Percentiles rank a stretch among this genome's conserved stretches.
These are phyloP conservation scores for Phyllostachys edulis DNA, from an alignment of 176 grass and related monocot species.

Conservation along the genomic window DNA sequence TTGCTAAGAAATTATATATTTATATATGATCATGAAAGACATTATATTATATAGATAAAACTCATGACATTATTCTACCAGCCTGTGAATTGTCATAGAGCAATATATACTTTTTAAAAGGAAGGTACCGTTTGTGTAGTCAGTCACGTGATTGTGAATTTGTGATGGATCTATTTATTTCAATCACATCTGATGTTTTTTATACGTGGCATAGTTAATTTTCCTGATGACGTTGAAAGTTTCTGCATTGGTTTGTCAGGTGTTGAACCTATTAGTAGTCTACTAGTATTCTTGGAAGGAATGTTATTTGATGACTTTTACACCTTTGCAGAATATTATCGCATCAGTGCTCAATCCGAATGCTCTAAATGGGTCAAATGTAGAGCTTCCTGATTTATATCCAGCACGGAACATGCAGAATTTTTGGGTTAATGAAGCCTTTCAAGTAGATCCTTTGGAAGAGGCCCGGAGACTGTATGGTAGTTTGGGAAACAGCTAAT, in stretches of 20 bases:
- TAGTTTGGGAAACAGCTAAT: slow-evolving; percentile 42
- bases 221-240: background rate
- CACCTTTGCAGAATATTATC: slow-evolving; percentile 58
- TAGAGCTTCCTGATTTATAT: slow-evolving; percentile 37
- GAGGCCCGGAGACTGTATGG: slow-evolving; percentile 54
- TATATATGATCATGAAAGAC: background rate
- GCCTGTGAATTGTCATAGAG: background rate
- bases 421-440: slow-evolving; percentile 66
- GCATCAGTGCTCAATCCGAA: slow-evolving; percentile 44
- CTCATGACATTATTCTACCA: background rate
- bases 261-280: background rate
- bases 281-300: background rate
- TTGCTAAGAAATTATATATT: background rate
- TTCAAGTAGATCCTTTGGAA: slow-evolving; percentile 63
- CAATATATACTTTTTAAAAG: background rate
- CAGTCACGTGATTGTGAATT: background rate
- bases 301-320: slow-evolving; percentile 25
- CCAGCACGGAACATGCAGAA: slow-evolving; percentile 43
- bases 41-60: background rate
- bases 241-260: background rate
- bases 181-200: background rate
- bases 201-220: background rate
- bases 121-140: background rate
- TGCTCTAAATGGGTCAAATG: slow-evolving; percentile 28
- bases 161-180: background rate